A percentile compares a stretch with the other conserved stretches of the same genome.
Conservation (phyloP, 2,329 filamentous ascomycete species). For the Trichoderma atrobrunneum region DNA sequence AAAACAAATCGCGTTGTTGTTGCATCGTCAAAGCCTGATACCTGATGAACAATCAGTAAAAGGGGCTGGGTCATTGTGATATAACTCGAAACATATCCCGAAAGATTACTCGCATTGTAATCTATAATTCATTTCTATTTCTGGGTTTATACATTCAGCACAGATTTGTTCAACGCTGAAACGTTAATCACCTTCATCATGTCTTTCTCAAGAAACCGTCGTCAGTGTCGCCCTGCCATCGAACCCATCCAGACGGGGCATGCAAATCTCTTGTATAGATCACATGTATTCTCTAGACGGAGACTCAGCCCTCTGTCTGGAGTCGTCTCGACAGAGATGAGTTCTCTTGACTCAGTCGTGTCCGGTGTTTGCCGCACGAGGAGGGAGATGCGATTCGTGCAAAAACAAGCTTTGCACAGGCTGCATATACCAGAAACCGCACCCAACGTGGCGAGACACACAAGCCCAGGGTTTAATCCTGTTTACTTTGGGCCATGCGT, state of each 20-base stretch:
- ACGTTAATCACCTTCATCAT: neutral
- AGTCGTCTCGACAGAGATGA: neutral
- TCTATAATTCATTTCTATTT: neutral
- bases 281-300: neutral
- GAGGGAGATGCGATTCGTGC: neutral
- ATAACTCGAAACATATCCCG: neutral
- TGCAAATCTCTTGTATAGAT: neutral
- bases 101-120: neutral
- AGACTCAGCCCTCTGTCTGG: neutral
- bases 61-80: neutral
- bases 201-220: neutral
- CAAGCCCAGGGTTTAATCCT: neutral
- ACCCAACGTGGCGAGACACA: neutral
- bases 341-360: neutral
- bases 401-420: neutral
- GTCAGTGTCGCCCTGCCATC: neutral
- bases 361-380: neutral
- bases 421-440: neutral
- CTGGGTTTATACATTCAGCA: neutral
- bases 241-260: constrained; percentile 6
- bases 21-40: neutral
- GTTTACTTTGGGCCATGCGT: neutral
- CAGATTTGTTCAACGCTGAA: neutral
- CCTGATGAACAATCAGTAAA: neutral
- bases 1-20: neutral